Conservation (phyloP, 2,329 filamentous ascomycete species). For the Byssochlamys sp. region DNA sequence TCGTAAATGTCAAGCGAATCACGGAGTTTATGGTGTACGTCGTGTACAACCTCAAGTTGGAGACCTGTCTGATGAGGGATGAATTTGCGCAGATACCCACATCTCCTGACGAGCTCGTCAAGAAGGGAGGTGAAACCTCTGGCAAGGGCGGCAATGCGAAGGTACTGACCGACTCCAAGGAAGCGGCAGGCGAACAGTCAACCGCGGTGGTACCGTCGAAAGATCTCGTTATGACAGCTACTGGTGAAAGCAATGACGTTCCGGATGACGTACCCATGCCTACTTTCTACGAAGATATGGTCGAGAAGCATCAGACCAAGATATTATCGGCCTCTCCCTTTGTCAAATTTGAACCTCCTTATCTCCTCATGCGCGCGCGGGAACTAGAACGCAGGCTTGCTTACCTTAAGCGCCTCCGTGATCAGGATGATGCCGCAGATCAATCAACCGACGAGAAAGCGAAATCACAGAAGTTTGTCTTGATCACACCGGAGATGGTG, state of each 20-base stretch:
- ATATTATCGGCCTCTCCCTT: constrained; percentile 92
- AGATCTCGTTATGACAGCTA: constrained; percentile 9
- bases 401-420: constrained; percentile 71
- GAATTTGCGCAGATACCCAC: constrained; percentile 77
- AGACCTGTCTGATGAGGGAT: constrained; percentile 87
- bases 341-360: constrained; percentile 88
- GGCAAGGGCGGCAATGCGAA: constrained; percentile 4
- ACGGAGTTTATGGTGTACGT: constrained; percentile 99
- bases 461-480: constrained; percentile 65
- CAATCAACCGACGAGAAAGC: constrained; percentile 50
- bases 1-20: constrained; percentile 78
- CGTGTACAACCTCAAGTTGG: constrained; percentile 91
- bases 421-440: constrained; percentile 47
- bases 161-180: neutral
- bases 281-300: constrained; percentile 89
- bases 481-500: constrained; percentile 93
- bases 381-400: constrained; percentile 79
- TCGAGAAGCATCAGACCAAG: constrained; percentile 84
- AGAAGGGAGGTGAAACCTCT: constrained; percentile 6
- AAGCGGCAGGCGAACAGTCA: constrained; percentile 5
- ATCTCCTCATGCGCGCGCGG: constrained; percentile 80
- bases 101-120: constrained; percentile 41
- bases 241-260: constrained; percentile 39
- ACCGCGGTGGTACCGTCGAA: constrained; percentile 9
- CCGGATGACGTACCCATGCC: constrained; percentile 75